phyloP scores from a whole-genome alignment of 2,329 filamentous ascomycete species.

The Penicillium olsonii region DNA sequence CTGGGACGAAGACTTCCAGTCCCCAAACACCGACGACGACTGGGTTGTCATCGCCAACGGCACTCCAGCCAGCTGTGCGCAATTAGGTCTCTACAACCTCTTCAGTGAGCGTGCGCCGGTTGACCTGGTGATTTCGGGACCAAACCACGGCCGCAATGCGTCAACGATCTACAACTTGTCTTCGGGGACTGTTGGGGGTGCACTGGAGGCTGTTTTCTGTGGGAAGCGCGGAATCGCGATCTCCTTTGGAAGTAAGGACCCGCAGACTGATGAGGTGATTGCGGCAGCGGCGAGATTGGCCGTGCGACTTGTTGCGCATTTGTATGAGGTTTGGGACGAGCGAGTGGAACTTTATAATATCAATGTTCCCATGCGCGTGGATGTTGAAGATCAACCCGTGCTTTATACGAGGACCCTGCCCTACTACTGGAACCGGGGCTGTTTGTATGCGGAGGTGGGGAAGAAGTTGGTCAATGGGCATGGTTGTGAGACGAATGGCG shows the following conservation, averaged over 20 bases:
- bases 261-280: constrained; percentile 76
- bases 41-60: constrained; percentile 73
- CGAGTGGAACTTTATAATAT: constrained; percentile 80
- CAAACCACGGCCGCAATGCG: constrained; percentile 78
- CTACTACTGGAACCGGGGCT: constrained; percentile 78
- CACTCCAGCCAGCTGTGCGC: constrained; percentile 73
- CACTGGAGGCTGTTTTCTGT: constrained; percentile 72
- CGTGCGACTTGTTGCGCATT: constrained; percentile 72
- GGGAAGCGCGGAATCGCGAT: constrained; percentile 71
- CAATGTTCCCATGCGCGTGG: constrained; percentile 79
- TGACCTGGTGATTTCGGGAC: constrained; percentile 73
- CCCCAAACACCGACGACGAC: constrained; percentile 42
- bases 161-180: constrained; percentile 75
- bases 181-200: constrained; percentile 74
- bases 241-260: constrained; percentile 78
- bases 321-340: constrained; percentile 69
- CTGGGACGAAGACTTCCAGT: constrained; percentile 42
- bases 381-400: constrained; percentile 67
- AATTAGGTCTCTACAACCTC: constrained; percentile 75
- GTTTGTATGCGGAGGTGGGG: constrained; percentile 75
- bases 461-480: constrained; percentile 59
- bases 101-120: constrained; percentile 67
- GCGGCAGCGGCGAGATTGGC: constrained; percentile 69
- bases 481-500: constrained; percentile 48
- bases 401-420: constrained; percentile 78